phyloP scores from a whole-genome alignment of 2,329 filamentous ascomycete species.

The Mariannaea elegans region DNA sequence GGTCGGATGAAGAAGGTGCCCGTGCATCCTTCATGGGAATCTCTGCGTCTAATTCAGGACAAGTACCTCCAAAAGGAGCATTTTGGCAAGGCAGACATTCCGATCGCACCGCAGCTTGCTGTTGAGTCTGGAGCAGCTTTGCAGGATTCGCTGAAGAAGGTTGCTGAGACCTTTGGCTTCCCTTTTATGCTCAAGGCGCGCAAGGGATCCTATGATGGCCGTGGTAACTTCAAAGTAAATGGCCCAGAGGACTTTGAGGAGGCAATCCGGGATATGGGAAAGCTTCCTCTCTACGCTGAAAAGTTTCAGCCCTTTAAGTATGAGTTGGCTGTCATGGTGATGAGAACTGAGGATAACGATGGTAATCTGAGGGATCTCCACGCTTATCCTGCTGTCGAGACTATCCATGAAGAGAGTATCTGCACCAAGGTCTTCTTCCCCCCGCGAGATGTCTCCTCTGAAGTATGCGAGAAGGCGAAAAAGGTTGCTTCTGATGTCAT shows the following conservation, averaged over 20 bases:
- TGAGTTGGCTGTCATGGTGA: slow-evolving; percentile 93
- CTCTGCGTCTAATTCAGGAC: slow-evolving; percentile 89
- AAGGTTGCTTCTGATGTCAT: slow-evolving; percentile 83
- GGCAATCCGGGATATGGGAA: slow-evolving; percentile 76
- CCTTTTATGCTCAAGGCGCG: slow-evolving; percentile 94
- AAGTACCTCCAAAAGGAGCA: slow-evolving; percentile 92
- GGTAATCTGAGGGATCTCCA: slow-evolving; percentile 61
- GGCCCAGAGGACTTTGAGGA: slow-evolving; percentile 59
- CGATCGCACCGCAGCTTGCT: slow-evolving; percentile 75
- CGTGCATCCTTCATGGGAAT: slow-evolving; percentile 85
- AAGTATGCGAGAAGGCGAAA: slow-evolving; percentile 72
- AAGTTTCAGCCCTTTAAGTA: slow-evolving; percentile 86
- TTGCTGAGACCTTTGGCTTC: slow-evolving; percentile 74
- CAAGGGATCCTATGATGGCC: slow-evolving; percentile 92
- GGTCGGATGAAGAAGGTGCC: slow-evolving; percentile 59
- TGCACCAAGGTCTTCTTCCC: slow-evolving; percentile 93
- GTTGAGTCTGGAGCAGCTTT: slow-evolving; percentile 65
- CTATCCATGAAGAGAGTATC: slow-evolving; percentile 92
- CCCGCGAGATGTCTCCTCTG: slow-evolving; percentile 72
- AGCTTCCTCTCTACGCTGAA: slow-evolving; percentile 83
- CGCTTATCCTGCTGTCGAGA: slow-evolving; percentile 91
- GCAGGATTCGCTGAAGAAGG: slow-evolving; percentile 67
- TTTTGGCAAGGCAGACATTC: slow-evolving; percentile 72
- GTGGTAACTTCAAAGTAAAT: slow-evolving; percentile 68
- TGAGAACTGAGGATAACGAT: slow-evolving; percentile 79